Conservation (phyloP, 139 green algal genomes). For the Pleodorina starrii region DNA sequence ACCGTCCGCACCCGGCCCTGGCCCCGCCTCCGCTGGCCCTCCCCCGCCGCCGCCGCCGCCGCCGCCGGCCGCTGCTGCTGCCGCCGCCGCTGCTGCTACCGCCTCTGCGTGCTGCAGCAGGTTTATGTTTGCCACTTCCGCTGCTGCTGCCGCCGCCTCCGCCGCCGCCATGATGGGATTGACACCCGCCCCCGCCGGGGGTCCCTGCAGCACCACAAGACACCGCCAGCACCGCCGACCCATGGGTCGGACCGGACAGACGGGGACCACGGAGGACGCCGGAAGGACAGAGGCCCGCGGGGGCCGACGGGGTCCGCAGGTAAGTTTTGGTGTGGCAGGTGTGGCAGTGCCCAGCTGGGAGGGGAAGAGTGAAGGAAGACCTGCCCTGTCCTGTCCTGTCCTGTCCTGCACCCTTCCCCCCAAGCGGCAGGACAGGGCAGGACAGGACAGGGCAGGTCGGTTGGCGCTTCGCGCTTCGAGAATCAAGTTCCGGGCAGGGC, state of each 20-base stretch:
- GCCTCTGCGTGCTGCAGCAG: background rate
- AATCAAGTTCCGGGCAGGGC: no score
- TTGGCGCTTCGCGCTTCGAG: no score
- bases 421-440: no score
- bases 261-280: no score
- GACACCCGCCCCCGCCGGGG: background rate
- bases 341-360: no score
- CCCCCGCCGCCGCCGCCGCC: background rate
- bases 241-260: background rate
- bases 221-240: background rate
- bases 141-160: constrained; percentile 19
- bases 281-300: no score
- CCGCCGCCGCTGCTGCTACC: constrained; percentile 10
- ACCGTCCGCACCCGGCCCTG: background rate
- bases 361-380: no score
- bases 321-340: no score
- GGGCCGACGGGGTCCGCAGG: no score
- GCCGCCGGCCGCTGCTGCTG: background rate
- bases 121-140: constrained; percentile 1
- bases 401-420: no score
- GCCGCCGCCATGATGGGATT: constrained; percentile 32
- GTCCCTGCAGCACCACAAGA: background rate
- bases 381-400: no score
- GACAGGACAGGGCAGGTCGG: no score
- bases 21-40: background rate